phyloP scores from a whole-genome alignment of 192 early-diverging fungal species.

The Dispira simplex region DNA sequence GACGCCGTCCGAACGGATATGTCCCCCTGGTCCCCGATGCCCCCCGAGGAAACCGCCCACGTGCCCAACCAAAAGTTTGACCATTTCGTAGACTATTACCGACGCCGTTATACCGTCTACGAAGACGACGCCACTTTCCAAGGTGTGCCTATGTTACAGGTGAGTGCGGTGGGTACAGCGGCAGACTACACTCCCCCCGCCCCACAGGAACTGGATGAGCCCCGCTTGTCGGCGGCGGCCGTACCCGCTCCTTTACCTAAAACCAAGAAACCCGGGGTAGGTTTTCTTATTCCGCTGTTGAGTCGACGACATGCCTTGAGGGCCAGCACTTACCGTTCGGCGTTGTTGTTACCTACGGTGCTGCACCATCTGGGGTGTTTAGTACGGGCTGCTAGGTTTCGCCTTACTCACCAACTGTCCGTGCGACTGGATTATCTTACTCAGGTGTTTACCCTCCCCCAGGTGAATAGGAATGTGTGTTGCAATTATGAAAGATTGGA shows the following conservation, averaged over 20 bases:
- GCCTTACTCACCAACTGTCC: constrained; percentile 20
- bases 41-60: neutral
- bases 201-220: too few species aligned
- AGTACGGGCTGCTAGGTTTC: constrained; percentile 31
- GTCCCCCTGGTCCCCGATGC: neutral
- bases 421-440: constrained; percentile 29
- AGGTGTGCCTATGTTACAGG: neutral
- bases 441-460: constrained; percentile 44
- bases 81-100: constrained; percentile 4
- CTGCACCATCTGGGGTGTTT: constrained; percentile 40
- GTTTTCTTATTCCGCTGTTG: neutral
- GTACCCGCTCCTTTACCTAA: too few species aligned
- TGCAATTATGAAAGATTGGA: constrained; percentile 80
- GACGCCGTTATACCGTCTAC: neutral
- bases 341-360: constrained; percentile 40
- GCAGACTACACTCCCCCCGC: too few species aligned
- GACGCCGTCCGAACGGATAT: neutral
- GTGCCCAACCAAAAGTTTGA: neutral
- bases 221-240: too few species aligned
- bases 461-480: constrained; percentile 45
- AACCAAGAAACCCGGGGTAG: too few species aligned
- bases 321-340: constrained; percentile 3
- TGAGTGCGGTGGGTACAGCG: too few species aligned
- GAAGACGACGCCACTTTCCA: neutral
- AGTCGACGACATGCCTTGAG: neutral